Evolutionary conservation across 352 stramenopile species (phyloP).

Genomic region (Pythium utonaiense): DNA sequence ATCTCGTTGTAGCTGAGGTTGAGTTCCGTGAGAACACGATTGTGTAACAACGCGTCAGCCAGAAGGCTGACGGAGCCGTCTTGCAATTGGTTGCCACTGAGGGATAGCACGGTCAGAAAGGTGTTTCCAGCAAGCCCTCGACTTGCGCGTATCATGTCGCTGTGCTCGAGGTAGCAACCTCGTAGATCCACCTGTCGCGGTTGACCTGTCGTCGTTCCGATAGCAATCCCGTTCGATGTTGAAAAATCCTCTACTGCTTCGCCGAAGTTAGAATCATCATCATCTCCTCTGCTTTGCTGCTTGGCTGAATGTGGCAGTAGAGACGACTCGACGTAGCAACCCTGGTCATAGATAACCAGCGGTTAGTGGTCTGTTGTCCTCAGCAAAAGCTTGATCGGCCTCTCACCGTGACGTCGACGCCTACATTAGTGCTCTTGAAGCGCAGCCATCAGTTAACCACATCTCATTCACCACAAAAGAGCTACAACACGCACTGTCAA

Average conservation of each 20-base stretch:
- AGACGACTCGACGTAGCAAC: conserved; percentile 2
- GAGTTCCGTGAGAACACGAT: conserved; percentile 45
- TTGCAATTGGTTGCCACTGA: conserved; percentile 65
- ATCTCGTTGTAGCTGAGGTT: conserved; percentile 76
- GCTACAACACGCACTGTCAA: conserved; percentile 32
- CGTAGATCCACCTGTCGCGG: conserved; percentile 41
- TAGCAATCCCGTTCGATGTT: background rate
- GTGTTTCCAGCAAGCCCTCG: conserved; percentile 50
- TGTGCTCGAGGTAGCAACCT: conserved; percentile 43
- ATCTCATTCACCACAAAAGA: background rate
- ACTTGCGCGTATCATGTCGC: conserved; percentile 41
- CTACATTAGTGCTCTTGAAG: conserved; percentile 36
- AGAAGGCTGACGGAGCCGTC: conserved; percentile 52
- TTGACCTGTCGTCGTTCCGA: background rate
- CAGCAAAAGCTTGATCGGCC: background rate
- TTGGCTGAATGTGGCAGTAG: background rate
- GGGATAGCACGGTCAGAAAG: conserved; percentile 50
- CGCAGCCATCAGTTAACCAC: background rate
- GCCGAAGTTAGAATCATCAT: background rate
- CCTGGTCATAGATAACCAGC: background rate
- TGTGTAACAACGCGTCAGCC: conserved; percentile 49
- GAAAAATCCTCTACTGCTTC: background rate
- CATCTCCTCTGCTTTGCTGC: background rate
- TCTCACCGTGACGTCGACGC: conserved; percentile 3
- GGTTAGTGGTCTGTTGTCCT: background rate